Evolutionary conservation across 495 filamentous ascomycete species (phyloP), one percentile per base, ranked within the genome.

Genomic region (Astrothelium subdiscretum): DNA sequence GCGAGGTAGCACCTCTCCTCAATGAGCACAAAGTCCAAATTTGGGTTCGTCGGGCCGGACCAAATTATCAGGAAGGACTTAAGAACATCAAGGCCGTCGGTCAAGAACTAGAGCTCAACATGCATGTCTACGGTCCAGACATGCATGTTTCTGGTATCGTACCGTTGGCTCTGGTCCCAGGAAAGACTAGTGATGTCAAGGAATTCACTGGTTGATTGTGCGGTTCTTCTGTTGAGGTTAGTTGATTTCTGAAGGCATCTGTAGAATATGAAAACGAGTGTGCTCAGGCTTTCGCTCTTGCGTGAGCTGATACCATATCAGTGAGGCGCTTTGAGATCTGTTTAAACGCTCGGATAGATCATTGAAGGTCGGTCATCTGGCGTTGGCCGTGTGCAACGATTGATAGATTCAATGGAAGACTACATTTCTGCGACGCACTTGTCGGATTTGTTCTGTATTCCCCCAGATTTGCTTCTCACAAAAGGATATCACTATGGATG

Each of bases 41-140:
- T 81, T 99, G 95, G 95, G 91, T 99, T 70, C 91, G 94, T 71
- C 94, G 94, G 82, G 94, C 94, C 57, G 94, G 94, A 64, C 94
- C 94, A 76, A 99, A 99, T 82, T 99, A 95, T 83, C 94, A 99
- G 78, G 94, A 99, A 79, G 94, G 94, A 79, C 85, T 99, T 64
- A 96, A 96, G 83, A 99, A 97, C 83, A 96, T 99, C 82, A 97
- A 97, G 83, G 82, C 87, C 51, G 92, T 95, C 59, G 92, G 91
- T 42, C 82, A 91, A 71, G 94, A 97, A 78, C 84, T 99, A 35
- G 89, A 88, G 69, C 81, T 99, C 35, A 80, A 92, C 72, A 95
- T 96, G 85, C 89, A 97, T 76, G 91, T 97, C 65, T 99, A 90
- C 74, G 94, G 94, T 59, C 94, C 94, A 61, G 94, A 99, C 78